phyloP scores from a whole-genome alignment of 2,329 filamentous ascomycete genomes.

The Verticillium longisporum region DNA sequence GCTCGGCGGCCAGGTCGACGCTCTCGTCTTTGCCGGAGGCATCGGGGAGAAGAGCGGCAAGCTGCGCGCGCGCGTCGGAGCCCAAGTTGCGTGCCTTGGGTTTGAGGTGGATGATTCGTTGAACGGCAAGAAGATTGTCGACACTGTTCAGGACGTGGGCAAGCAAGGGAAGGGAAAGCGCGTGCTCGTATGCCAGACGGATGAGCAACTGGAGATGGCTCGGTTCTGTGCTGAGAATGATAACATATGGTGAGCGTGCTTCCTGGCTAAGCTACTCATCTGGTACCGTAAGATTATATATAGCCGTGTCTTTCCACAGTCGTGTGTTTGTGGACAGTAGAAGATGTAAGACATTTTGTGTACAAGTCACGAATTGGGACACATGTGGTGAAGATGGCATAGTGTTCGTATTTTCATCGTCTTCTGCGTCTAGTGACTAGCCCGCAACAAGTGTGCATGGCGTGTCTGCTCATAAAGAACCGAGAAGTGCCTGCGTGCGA shows the following conservation, averaged over 20 bases:
- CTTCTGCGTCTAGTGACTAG: no score
- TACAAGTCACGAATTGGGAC: no score
- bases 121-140: conserved; percentile 46
- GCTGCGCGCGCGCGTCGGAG: conserved; percentile 58
- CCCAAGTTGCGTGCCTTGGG: conserved; percentile 61
- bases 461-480: no score
- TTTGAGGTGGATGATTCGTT: conserved; percentile 56
- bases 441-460: no score
- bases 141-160: conserved; percentile 55
- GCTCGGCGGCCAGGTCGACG: conserved; percentile 68
- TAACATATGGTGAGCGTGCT: conserved; percentile 30
- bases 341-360: no score
- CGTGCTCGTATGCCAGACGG: conserved; percentile 70
- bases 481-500: no score
- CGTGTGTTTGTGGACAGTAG: no score
- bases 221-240: conserved; percentile 36
- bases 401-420: no score
- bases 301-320: no score
- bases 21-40: conserved; percentile 81
- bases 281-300: no score
- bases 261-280: background rate
- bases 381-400: no score
- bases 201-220: conserved; percentile 72
- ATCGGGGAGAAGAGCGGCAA: conserved; percentile 74
- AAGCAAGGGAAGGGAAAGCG: conserved; percentile 38